A percentile compares a stretch with the other conserved stretches of the same genome.
Conservation (phyloP, 2,329 filamentous ascomycete species). For the Aspergillus transmontanensis region DNA sequence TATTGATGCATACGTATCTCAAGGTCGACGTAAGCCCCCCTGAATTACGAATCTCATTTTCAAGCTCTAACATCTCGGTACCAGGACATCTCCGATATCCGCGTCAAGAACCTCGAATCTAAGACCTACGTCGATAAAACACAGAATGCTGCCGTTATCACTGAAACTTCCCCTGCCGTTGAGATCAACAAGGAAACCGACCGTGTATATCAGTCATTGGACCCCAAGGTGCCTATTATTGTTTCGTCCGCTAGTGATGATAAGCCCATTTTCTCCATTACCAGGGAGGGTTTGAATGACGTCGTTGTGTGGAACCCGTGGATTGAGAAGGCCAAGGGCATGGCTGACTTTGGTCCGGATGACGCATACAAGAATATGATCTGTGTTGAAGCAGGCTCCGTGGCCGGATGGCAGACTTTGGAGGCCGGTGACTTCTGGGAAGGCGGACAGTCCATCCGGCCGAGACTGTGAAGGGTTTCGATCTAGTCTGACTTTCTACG, state of each 20-base stretch:
- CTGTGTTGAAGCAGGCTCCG: slow-evolving; percentile 87
- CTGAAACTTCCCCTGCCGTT: slow-evolving; percentile 66
- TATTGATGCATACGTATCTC: slow-evolving; percentile 89
- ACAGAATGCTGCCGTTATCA: slow-evolving; percentile 62
- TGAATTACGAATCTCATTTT: neutral
- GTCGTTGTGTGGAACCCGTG: slow-evolving; percentile 98
- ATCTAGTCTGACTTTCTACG: neutral
- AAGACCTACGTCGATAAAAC: slow-evolving; percentile 85
- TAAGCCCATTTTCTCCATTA: slow-evolving; percentile 69
- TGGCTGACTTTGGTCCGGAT: slow-evolving; percentile 85
- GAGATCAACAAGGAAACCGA: slow-evolving; percentile 79
- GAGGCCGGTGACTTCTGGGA: slow-evolving; percentile 76
- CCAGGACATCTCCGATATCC: slow-evolving; percentile 76
- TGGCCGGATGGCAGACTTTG: slow-evolving; percentile 78
- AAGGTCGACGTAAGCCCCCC: slow-evolving; percentile 67
- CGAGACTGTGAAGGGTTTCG: slow-evolving; percentile 28
- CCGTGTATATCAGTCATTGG: slow-evolving; percentile 74
- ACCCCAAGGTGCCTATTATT: slow-evolving; percentile 50
- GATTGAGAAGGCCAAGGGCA: slow-evolving; percentile 78
- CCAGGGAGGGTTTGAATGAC: slow-evolving; percentile 81
- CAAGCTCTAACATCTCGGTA: neutral
- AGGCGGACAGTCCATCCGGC: slow-evolving; percentile 61
- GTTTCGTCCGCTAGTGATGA: slow-evolving; percentile 51
- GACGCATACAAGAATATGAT: slow-evolving; percentile 92
- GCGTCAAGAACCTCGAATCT: slow-evolving; percentile 74